Evolutionary conservation across 2,329 filamentous ascomycete genomes (phyloP).

Genomic region (Fusarium mexicanum): DNA sequence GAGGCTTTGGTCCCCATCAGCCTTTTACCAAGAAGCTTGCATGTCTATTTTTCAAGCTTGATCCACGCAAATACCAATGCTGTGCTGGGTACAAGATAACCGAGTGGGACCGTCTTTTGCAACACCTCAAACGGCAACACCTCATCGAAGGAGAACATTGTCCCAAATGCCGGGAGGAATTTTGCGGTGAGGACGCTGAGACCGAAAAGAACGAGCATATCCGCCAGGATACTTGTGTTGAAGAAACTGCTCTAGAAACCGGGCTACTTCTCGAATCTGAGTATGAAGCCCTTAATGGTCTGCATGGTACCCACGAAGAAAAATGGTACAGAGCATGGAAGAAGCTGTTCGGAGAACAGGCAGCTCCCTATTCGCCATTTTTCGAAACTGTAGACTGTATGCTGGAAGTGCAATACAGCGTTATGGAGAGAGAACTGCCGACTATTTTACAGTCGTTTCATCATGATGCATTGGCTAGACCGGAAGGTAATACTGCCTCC

Average conservation of each 20-base stretch:
- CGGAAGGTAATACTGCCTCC: accelerated
- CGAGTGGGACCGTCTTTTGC: background rate
- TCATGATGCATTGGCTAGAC: accelerated
- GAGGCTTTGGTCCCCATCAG: accelerated
- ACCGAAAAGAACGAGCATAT: background rate
- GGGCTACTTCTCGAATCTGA: accelerated
- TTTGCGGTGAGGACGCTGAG: accelerated
- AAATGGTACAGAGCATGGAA: background rate
- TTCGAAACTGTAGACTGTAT: background rate
- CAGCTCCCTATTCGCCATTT: accelerated
- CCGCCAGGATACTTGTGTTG: accelerated
- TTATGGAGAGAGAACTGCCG: background rate
- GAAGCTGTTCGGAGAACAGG: accelerated
- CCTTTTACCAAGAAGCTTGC: background rate
- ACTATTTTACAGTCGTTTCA: accelerated
- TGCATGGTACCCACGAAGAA: background rate
- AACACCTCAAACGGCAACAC: background rate
- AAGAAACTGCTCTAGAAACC: accelerated
- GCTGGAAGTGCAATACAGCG: accelerated
- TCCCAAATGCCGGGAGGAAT: accelerated
- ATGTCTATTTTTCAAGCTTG: background rate
- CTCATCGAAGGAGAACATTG: background rate
- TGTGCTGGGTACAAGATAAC: background rate
- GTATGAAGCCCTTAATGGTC: accelerated
- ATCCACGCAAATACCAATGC: accelerated